A percentile compares a stretch with the other conserved stretches of the same genome.
phyloP scores from a whole-genome alignment of 208 protist species.

The Trichomonas gallinae region DNA sequence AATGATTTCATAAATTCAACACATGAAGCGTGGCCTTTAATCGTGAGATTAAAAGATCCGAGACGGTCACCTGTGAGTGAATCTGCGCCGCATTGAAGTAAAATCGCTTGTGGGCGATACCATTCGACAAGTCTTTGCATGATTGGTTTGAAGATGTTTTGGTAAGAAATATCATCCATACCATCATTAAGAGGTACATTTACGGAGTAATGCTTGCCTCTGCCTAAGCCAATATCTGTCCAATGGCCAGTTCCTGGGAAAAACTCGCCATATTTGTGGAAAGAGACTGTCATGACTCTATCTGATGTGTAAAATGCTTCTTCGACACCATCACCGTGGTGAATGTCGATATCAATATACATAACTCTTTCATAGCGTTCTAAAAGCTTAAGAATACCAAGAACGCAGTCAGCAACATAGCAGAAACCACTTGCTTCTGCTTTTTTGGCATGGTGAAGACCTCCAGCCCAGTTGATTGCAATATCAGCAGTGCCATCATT shows the following conservation, averaged over 20 bases:
- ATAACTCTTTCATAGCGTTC: conserved; percentile 67
- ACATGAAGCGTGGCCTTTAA: conserved; percentile 55
- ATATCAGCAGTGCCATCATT: conserved; percentile 50
- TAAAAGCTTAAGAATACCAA: conserved; percentile 67
- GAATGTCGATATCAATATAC: conserved; percentile 98
- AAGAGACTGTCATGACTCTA: conserved; percentile 72
- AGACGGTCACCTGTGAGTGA: conserved; percentile 88
- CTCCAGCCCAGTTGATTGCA: conserved; percentile 69
- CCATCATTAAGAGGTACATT: conserved; percentile 83
- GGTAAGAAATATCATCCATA: conserved; percentile 66
- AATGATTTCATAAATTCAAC: conserved; percentile 63
- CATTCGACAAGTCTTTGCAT: conserved; percentile 68
- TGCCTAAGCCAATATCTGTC: conserved; percentile 60
- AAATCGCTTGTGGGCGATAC: conserved; percentile 77
- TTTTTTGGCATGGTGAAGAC: conserved; percentile 69
- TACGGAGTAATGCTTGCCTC: conserved; percentile 60
- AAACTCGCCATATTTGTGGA: conserved; percentile 80
- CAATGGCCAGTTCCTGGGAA: conserved; percentile 85
- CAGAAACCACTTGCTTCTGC: conserved; percentile 74
- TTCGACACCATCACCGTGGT: conserved; percentile 95
- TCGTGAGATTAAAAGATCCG: conserved; percentile 80
- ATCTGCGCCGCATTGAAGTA: conserved; percentile 96
- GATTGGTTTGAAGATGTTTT: conserved; percentile 73
- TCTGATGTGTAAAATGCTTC: conserved; percentile 93
- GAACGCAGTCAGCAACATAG: conserved; percentile 79